Base-by-base conservation (phyloP, 768 basidiomycete genomes). In the Panellus pusillus region DNA sequence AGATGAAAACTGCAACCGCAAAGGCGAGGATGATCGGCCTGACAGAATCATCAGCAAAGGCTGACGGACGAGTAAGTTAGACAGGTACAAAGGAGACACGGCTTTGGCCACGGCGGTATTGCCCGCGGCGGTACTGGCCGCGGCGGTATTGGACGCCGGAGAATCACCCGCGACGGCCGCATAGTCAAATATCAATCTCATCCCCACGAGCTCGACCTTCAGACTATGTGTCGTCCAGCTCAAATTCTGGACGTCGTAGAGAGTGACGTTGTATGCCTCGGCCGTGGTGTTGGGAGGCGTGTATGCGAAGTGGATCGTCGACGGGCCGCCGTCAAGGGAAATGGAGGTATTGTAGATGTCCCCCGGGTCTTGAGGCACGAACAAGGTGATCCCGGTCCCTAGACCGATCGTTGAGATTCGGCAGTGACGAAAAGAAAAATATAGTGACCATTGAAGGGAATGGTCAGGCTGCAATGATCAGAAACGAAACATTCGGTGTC, bases 261-360 rank as follows among this genome's bases (percentile, higher is more conserved):
- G 35, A 2, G 56, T 39, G 19, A 44, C 9, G 15, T 57, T 57
- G 47, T 57, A 57, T 3, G 49, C 49, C 40, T 52, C 55, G 20
- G 42, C 42, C 9, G 47, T 43, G 14, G 29, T 19, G 18, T 51
- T 40, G 31, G 47, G 13, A n/a, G 43, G 35, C 24, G 24, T 47
- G 46, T 53, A 57, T 7, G 56, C 47, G 24, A 57, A 44, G 36
- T 57, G 56, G 17, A 37, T 52, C 1, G 46, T 39, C 29, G 50
- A 15, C 14, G 56, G 50, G 15, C 46, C 50, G 20, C 24, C 41
- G 39, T 57, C 56, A 31, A 53, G 56, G 18, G 51, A 57, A 5
- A 57, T 53, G 36, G 56, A 48, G 9, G 51, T 53, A 29, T 57
- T 57, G 29, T 52, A 57, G 20, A 57, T 53, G 39, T 57, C 56